These are phyloP conservation scores for Claviceps digitariae DNA, from an alignment of 2,329 filamentous ascomycete species.

Conservation along the genomic window DNA sequence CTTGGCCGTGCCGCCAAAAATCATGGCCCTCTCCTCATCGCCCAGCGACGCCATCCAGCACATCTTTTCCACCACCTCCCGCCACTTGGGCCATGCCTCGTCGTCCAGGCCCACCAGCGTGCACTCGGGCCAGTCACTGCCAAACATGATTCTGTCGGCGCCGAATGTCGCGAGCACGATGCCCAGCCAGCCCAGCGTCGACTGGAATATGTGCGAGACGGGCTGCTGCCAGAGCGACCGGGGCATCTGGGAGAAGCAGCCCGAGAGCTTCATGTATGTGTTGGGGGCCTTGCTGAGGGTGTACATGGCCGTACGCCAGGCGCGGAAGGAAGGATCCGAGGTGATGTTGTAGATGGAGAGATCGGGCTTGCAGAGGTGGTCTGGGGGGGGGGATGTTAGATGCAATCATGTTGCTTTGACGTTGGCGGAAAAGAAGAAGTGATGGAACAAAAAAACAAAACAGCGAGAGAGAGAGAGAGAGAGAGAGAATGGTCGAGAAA, in stretches of 20 bases:
- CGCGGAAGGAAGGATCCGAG: slow-evolving; percentile 44
- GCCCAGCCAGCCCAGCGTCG: slow-evolving; percentile 56
- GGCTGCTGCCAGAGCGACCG: slow-evolving; percentile 33
- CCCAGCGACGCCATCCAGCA: slow-evolving; percentile 49
- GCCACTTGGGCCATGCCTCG: slow-evolving; percentile 65
- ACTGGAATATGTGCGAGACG: slow-evolving; percentile 45
- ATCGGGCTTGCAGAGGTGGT: slow-evolving; percentile 85
- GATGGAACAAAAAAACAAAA: neutral
- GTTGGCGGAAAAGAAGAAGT: too few species aligned
- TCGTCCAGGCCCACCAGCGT: slow-evolving; percentile 39
- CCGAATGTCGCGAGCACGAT: slow-evolving; percentile 62
- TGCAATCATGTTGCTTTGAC: neutral
- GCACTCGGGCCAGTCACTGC: slow-evolving; percentile 88
- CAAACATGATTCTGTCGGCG: slow-evolving; percentile 67
- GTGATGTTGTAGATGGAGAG: slow-evolving; percentile 46
- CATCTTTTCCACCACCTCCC: slow-evolving; percentile 51
- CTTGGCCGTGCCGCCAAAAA: slow-evolving; percentile 62
- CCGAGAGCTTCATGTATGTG: slow-evolving; percentile 88
- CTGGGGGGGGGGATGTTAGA: slow-evolving; percentile 25
- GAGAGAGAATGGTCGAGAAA: too few species aligned
- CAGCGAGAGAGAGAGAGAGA: too few species aligned
- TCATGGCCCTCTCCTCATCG: slow-evolving; percentile 45
- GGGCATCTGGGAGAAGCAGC: slow-evolving; percentile 68
- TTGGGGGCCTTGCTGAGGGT: slow-evolving; percentile 49
- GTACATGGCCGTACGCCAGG: slow-evolving; percentile 58